These are phyloP conservation scores for Brassica cretica DNA, from an alignment of 345 rosid species.

Conservation along the genomic window DNA sequence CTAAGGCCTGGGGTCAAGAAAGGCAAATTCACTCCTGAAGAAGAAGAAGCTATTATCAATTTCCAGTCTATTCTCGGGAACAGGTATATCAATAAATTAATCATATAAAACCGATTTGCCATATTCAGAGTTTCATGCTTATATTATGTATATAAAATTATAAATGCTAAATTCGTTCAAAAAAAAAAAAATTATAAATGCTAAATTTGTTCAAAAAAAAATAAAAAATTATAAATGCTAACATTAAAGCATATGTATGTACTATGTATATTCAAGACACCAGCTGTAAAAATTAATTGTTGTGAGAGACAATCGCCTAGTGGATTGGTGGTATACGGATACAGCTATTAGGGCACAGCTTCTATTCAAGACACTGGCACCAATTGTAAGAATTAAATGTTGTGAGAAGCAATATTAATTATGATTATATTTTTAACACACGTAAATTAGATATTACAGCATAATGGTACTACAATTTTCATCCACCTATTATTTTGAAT, in stretches of 20 bases:
- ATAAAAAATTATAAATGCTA: background rate
- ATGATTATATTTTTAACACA: background rate
- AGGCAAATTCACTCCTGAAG: constrained; percentile 32
- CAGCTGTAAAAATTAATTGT: no score
- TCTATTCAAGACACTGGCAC: background rate
- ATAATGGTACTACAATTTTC: background rate
- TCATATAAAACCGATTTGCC: background rate
- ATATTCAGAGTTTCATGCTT: background rate
- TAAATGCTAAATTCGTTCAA: no score
- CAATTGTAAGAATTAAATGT: background rate
- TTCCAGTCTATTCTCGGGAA: constrained; percentile 21
- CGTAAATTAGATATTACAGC: background rate
- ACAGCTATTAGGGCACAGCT: background rate
- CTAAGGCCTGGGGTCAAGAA: constrained; percentile 32
- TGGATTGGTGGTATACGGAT: background rate
- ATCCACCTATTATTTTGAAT: background rate
- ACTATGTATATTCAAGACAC: no score
- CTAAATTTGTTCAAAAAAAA: no score
- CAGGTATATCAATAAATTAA: constrained; percentile 4
- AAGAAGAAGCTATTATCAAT: constrained; percentile 19
- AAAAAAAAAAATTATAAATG: no score
- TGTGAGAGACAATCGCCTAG: no score
- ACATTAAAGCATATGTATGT: background rate
- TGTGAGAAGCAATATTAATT: background rate
- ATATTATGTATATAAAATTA: background rate